Conservation (phyloP, 2,329 filamentous ascomycete species). For the Lasiodiplodia sp. region DNA sequence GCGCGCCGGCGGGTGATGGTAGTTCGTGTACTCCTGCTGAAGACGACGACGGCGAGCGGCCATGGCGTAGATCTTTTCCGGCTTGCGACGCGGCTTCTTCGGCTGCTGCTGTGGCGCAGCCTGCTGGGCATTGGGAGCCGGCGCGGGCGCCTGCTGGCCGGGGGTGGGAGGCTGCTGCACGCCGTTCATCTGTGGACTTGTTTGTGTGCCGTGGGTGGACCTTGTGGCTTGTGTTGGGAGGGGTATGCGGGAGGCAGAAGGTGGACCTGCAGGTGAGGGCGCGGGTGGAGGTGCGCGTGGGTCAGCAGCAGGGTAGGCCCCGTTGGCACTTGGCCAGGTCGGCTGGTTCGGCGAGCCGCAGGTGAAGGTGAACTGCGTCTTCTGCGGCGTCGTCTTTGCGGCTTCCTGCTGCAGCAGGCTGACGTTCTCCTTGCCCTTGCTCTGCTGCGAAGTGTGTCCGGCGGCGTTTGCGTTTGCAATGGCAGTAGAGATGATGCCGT, state of each 20-base stretch:
- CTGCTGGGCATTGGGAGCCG: constrained; percentile 48
- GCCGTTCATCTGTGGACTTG: constrained; percentile 59
- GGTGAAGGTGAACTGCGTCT: constrained; percentile 94
- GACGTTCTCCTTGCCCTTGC: constrained; percentile 77
- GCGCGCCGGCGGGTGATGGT: constrained; percentile 71
- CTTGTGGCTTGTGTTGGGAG: constrained; percentile 31
- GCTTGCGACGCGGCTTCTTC: constrained; percentile 68
- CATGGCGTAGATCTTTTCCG: constrained; percentile 73
- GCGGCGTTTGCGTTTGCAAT: constrained; percentile 81
- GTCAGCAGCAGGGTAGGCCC: constrained; percentile 45
- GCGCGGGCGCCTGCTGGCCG: constrained; percentile 40
- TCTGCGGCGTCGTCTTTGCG: constrained; percentile 69
- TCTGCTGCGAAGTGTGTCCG: constrained; percentile 54
- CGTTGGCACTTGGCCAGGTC: constrained; percentile 72
- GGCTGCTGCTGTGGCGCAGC: constrained; percentile 48
- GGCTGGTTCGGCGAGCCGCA: constrained; percentile 85
- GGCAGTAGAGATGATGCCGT: constrained; percentile 88
- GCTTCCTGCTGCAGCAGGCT: constrained; percentile 78
- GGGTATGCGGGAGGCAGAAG: constrained; percentile 31
- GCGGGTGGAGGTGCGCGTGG: constrained; percentile 35
- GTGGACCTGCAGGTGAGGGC: constrained; percentile 33
- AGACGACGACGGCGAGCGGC: constrained; percentile 81
- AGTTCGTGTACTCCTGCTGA: constrained; percentile 78
- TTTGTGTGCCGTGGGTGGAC: constrained; percentile 63
- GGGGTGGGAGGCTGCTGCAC: constrained; percentile 38